These are phyloP conservation scores for Rhamnella rubrinervis DNA, from an alignment of 331 rosid genomes.

Conservation along the genomic window DNA sequence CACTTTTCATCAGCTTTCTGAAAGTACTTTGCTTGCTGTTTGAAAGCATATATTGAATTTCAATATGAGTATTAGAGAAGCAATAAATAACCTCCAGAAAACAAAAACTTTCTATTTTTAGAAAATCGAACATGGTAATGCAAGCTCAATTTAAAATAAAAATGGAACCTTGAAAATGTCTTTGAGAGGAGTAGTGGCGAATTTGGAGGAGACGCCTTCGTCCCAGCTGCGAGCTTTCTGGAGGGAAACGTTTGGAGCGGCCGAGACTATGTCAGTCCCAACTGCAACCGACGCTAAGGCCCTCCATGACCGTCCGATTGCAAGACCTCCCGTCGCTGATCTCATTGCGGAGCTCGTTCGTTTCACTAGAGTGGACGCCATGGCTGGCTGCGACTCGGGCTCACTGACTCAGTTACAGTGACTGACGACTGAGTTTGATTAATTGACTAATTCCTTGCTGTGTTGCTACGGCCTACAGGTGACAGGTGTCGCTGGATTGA, in stretches of 20 bases:
- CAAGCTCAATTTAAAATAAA: not conserved
- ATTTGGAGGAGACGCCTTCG: conserved; percentile 81
- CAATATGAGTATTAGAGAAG: too few relatives aligned
- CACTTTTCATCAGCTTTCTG: not conserved
- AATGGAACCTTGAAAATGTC: conserved; percentile 68
- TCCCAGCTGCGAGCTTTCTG: conserved; percentile 96
- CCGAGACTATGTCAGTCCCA: conserved; percentile 69
- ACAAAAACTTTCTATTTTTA: not conserved
- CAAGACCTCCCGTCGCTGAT: conserved; percentile 33
- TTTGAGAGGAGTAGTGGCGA: conserved; percentile 75
- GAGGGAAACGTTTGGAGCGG: conserved; percentile 73
- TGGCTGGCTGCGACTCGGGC: conserved; percentile 30
- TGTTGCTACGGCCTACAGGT: not conserved
- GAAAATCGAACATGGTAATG: not conserved
- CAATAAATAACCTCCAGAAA: not conserved
- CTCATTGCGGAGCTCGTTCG: conserved; percentile 42
- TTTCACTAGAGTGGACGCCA: conserved; percentile 58
- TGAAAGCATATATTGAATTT: not conserved
- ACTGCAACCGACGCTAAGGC: conserved; percentile 54
- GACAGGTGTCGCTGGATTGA: not conserved
- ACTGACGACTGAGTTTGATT: not conserved
- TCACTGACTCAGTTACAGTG: not conserved
- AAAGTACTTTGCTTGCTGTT: not conserved
- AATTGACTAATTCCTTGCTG: not conserved
- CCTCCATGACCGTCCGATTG: conserved; percentile 39